phyloP scores from a whole-genome alignment of 1,284 basidiomycete species.

The Apiotrichum laibachii region DNA sequence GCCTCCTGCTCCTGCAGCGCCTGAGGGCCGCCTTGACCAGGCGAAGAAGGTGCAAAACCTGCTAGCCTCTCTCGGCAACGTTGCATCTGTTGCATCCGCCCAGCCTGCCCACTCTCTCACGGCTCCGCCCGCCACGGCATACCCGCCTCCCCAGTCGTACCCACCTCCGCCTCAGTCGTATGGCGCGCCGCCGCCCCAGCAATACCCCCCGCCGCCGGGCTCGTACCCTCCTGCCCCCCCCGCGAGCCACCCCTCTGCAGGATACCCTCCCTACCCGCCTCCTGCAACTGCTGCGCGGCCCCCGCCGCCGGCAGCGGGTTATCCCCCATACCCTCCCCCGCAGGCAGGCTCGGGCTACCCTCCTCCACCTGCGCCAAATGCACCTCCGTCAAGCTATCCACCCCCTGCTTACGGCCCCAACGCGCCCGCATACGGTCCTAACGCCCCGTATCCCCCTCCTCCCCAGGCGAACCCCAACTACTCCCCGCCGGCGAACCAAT shows the following conservation, averaged over 20 bases:
- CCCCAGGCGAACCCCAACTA: background rate
- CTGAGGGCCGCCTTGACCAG: slow-evolving; percentile 35
- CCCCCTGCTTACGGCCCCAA: background rate
- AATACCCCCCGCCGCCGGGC: background rate
- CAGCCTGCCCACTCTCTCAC: slow-evolving; percentile 1
- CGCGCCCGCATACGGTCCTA: background rate
- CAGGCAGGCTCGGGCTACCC: slow-evolving; percentile 2
- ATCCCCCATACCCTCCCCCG: slow-evolving; percentile 9
- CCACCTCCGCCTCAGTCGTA: slow-evolving; percentile 12
- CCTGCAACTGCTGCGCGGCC: slow-evolving; percentile 3
- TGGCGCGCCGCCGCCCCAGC: slow-evolving; percentile 20
- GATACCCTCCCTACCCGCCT: slow-evolving; percentile 28
- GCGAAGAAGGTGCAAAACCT: slow-evolving; percentile 40
- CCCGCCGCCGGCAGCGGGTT: background rate
- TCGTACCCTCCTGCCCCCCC: slow-evolving; percentile 11
- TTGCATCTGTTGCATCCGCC: slow-evolving; percentile 2
- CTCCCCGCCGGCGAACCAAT: background rate
- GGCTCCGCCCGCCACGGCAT: slow-evolving; percentile 1
- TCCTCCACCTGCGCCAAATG: slow-evolving; percentile 4
- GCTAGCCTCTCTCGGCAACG: slow-evolving; percentile 28
- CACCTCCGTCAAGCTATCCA: slow-evolving; percentile 15
- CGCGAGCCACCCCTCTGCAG: too few species aligned
- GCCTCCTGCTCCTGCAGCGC: slow-evolving; percentile 14
- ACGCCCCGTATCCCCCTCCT: slow-evolving; percentile 2
- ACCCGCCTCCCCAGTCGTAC: slow-evolving; percentile 8